A percentile compares a stretch with the other conserved stretches of the same genome.
phyloP scores from a whole-genome alignment of 441 rosid genomes.

The Viola pubescens region DNA sequence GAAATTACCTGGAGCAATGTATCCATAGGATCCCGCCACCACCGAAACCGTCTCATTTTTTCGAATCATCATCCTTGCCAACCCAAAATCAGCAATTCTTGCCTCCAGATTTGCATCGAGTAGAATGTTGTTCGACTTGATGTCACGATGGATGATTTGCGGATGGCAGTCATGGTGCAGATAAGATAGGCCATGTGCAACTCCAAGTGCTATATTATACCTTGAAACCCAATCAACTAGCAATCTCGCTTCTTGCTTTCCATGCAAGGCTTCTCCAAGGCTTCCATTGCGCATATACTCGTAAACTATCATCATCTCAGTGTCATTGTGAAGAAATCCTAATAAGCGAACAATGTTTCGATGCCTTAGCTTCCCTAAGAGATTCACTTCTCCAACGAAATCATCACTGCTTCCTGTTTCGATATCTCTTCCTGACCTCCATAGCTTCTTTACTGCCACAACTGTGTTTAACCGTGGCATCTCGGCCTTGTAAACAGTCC shows the following conservation, averaged over 20 bases:
- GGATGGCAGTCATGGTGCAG: conserved; percentile 97
- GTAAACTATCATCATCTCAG: conserved; percentile 68
- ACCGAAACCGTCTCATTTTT: conserved; percentile 91
- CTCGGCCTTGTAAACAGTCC: conserved; percentile 72
- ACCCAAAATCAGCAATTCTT: conserved; percentile 94
- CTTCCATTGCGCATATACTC: conserved; percentile 95
- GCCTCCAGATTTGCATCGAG: conserved; percentile 85
- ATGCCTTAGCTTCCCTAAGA: conserved; percentile 83
- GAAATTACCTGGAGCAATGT: conserved; percentile 85
- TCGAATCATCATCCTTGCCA: conserved; percentile 75
- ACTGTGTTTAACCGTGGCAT: conserved; percentile 37
- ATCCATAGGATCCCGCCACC: conserved; percentile 95
- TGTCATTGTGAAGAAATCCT: conserved; percentile 86
- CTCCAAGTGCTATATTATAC: conserved; percentile 84
- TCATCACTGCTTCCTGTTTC: conserved; percentile 56
- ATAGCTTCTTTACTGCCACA: conserved; percentile 76
- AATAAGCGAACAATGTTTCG: conserved; percentile 76
- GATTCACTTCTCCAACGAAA: conserved; percentile 82
- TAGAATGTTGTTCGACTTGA: conserved; percentile 88
- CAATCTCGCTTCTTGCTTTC: conserved; percentile 80
- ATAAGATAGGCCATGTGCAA: conserved; percentile 92
- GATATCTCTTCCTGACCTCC: conserved; percentile 54
- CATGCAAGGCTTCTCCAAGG: conserved; percentile 83
- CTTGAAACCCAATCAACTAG: conserved; percentile 78
- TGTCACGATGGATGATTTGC: conserved; percentile 75